These are phyloP conservation scores for Sporothrix protearum DNA, from an alignment of 2,329 filamentous ascomycete species.

Conservation along the genomic window DNA sequence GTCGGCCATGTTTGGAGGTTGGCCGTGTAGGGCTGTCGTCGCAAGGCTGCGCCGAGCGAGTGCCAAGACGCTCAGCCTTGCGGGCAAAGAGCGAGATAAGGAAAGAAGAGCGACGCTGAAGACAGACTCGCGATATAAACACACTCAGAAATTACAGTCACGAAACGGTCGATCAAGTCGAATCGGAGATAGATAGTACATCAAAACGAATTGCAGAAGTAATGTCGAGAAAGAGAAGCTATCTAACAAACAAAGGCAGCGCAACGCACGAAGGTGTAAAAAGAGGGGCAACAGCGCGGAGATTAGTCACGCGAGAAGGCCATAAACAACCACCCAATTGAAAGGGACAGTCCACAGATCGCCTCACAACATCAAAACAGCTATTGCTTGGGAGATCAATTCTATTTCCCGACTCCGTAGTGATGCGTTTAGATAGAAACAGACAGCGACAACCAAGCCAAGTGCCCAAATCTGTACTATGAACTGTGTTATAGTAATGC, in stretches of 20 bases:
- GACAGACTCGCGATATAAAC: background rate
- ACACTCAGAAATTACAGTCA: background rate
- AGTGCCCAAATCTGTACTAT: constrained; percentile 2
- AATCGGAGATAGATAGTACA: background rate
- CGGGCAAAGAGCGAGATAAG: background rate
- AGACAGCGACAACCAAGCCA: background rate
- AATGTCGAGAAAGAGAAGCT: background rate
- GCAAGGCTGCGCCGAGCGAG: constrained; percentile 14
- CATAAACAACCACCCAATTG: background rate
- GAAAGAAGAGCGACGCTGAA: background rate
- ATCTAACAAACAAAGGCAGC: background rate
- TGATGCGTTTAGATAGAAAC: background rate
- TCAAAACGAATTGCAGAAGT: background rate
- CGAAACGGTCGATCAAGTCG: background rate
- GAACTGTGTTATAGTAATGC: constrained; percentile 5
- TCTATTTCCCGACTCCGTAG: constrained; percentile 13
- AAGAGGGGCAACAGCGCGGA: background rate
- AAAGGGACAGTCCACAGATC: background rate
- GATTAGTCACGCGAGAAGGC: constrained; percentile 5
- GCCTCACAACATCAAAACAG: background rate
- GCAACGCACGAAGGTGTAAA: constrained; percentile 2
- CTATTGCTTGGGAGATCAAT: background rate
- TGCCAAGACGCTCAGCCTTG: constrained; percentile 20
- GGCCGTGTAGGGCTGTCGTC: background rate
- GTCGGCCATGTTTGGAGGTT: constrained; percentile 8